Percentiles rank a stretch among this genome's conserved stretches.
These are phyloP conservation scores for Aspergillus pseudotamarii DNA, from an alignment of 2,329 filamentous ascomycete genomes.

Conservation along the genomic window DNA sequence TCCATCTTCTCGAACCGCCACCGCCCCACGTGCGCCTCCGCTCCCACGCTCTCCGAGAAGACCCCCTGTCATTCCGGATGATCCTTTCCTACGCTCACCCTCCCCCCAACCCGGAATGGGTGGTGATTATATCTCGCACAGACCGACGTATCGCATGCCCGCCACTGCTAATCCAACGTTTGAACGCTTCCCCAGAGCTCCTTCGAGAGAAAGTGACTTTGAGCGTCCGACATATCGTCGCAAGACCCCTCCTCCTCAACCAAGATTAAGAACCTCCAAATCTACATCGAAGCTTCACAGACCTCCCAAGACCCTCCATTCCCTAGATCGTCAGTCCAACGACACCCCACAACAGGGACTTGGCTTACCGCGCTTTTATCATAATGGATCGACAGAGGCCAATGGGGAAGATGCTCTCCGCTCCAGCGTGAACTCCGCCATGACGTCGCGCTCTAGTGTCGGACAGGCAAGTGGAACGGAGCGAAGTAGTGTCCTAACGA, in stretches of 20 bases:
- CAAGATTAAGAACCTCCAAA: conserved; percentile 39
- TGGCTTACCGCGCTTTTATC: conserved; percentile 35
- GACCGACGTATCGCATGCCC: conserved; percentile 25
- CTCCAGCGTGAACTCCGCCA: conserved; percentile 62
- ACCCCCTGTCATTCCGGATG: conserved; percentile 17
- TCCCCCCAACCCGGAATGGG: conserved; percentile 19
- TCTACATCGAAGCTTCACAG: conserved; percentile 38
- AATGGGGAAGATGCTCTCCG: conserved; percentile 45
- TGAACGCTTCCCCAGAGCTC: conserved; percentile 20
- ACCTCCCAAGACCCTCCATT: conserved; percentile 29
- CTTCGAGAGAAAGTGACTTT: conserved; percentile 25
- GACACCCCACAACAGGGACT: conserved; percentile 26
- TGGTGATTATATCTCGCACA: conserved; percentile 15
- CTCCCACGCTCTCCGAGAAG: conserved; percentile 21
- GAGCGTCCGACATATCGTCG: conserved; percentile 28
- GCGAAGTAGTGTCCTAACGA: conserved; percentile 79
- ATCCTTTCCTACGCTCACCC: conserved; percentile 20
- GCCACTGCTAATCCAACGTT: conserved; percentile 25
- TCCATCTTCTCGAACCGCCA: conserved; percentile 26
- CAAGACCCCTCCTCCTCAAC: conserved; percentile 29
- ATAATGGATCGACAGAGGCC: conserved; percentile 33
- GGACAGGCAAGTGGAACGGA: conserved; percentile 68
- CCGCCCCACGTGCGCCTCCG: conserved; percentile 20
- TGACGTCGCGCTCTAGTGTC: conserved; percentile 63
- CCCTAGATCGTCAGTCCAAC: conserved; percentile 29